These are phyloP conservation scores for Penicillium lividum DNA, from an alignment of 495 filamentous ascomycete genomes.

Conservation along the genomic window DNA sequence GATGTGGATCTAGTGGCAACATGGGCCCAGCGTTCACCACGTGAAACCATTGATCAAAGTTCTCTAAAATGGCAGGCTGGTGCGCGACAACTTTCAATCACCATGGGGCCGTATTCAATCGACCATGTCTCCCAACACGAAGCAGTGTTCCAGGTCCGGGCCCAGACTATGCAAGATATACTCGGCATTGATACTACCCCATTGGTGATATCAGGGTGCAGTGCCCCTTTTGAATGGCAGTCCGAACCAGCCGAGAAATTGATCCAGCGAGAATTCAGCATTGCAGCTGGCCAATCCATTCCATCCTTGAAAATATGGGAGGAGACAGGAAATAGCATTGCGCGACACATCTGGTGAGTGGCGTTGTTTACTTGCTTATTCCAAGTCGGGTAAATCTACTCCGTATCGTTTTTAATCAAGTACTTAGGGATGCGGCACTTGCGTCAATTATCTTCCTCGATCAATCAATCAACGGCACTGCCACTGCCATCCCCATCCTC, in stretches of 20 bases:
- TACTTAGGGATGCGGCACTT: constrained; percentile 67
- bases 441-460: constrained; percentile 51
- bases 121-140: constrained; percentile 25
- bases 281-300: constrained; percentile 19
- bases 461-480: constrained; percentile 19
- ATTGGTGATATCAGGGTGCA: constrained; percentile 58
- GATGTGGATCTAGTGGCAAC: constrained; percentile 57
- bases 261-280: constrained; percentile 54
- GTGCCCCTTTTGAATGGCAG: constrained; percentile 45
- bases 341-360: constrained; percentile 86
- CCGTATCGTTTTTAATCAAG: background rate
- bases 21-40: constrained; percentile 25
- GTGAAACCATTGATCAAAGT: constrained; percentile 46
- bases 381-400: background rate
- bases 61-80: constrained; percentile 53
- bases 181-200: constrained; percentile 30
- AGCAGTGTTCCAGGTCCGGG: constrained; percentile 28
- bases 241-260: constrained; percentile 44
- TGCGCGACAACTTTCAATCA: constrained; percentile 50
- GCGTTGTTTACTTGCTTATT: background rate
- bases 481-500: constrained; percentile 27
- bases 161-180: constrained; percentile 17
- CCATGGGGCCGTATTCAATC: constrained; percentile 35
- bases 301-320: constrained; percentile 63
- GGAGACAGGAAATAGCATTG: constrained; percentile 93